Evolutionary conservation across 768 basidiomycete species (phyloP), one percentile per base, ranked within the genome.

Genomic region (Gymnopilus dilepis): DNA sequence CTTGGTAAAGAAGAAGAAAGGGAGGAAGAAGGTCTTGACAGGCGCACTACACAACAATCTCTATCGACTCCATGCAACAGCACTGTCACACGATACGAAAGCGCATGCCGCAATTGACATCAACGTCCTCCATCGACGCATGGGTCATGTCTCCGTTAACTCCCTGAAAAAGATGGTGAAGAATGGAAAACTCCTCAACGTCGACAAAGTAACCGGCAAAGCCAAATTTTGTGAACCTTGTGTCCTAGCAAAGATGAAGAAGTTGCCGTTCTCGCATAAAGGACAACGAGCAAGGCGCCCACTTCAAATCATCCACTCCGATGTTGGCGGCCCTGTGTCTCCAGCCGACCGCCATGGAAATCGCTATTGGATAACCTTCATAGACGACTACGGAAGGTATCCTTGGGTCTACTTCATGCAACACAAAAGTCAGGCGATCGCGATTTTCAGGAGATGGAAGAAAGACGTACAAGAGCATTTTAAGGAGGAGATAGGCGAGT

Each of bases 271-370:
- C 12, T 33, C 53, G 2, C 62, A 22, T 21, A 31, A 53, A 13
- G 41, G 37, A 30, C 50, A 40, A 12, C 47, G 57, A 1, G 62
- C 58, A 31, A 58, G 28, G 11, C 43, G 58, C 5, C n/a, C 43
- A 13, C 34, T 59, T 5, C 48, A 63, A 21, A 37, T 59, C n/a
- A 53, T 63, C 17, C 62, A 63, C 24, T 59, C 62, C 1, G 62
- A 63, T 37, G 37, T 63, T 12, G 56, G 62, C 9, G 62, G 62
- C 15, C 66, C 64, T 6, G 48, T 62, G 13, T 62, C 62, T n/a
- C 59, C 42, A 43, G 5, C 17, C 15, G 17, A 21, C 19, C 19
- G 42, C 6, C 6, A 19, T 43, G 33, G 33, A 6, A 34, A 34
- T 12, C 33, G 33, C 6, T 34, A 34, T 34, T 34, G 33, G 33